Evolutionary conservation across 225 moss, liverwort and hornwort species (phyloP), one percentile per base, ranked within the genome.

Genomic region (Bryoerythrophyllum caledonicum): DNA sequence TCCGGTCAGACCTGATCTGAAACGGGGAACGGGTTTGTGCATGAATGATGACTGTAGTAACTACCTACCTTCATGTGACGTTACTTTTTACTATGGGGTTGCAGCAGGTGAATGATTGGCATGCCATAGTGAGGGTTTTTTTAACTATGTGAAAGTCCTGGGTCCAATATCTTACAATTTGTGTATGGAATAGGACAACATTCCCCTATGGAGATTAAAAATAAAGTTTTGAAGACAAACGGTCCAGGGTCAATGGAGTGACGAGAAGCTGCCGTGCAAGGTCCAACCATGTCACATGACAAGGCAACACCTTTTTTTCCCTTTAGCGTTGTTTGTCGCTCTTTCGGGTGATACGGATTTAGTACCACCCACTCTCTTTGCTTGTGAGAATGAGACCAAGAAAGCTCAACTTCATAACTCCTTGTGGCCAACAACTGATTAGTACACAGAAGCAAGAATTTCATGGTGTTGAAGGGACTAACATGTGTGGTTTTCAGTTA

Each of bases 61-160:
- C 48, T 49, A 49, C 48, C 48, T 19, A 49, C 19, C 48, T 49
- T 17, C 6, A 0, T 10, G 24, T 19, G 48, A 73, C 14, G 51
- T 34, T 35, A 62, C 49, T 0, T 17, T 63, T 35, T 49, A 6
- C 6, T 10, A 24, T 24, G 17, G 30, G 30, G n/a, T n/a, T n/a
- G n/a, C n/a, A n/a, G n/a, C n/a, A n/a, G n/a, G 60, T 60, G 60
- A 72, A 46, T 72, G 72, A 60, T 59, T 72, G 49, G 35, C 62
- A 34, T 49, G 17, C 2, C 7, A 53, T 25, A 21, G 48, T 49
- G 48, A 49, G 46, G 4, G 41, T 9, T 63, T 52, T n/a, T n/a
- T 23, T 37, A 12, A 52, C 6, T 12, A 2, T 19, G 63, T 41
- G 30, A 10, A 27, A 46, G 57, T 57, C 59, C n/a, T 7, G 19